Evolutionary conservation across 2,329 filamentous ascomycete species (phyloP).

Genomic region (Fonsecaea nubica): DNA sequence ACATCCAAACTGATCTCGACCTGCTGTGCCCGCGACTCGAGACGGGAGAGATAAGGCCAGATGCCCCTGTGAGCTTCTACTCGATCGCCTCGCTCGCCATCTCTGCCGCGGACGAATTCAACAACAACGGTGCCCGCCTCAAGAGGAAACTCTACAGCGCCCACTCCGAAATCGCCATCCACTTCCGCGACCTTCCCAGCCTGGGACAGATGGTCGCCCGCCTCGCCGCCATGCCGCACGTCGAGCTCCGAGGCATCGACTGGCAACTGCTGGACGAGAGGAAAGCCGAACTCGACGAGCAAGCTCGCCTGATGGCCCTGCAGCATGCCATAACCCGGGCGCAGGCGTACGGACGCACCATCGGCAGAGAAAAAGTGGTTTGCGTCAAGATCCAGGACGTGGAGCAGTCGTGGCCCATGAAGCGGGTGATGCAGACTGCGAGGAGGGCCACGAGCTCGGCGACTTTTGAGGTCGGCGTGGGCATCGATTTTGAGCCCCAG

Average conservation of each 20-base stretch:
- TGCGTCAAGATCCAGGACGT: conserved; percentile 29
- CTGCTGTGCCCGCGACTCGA: conserved; percentile 2
- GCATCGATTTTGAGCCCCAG: conserved; percentile 31
- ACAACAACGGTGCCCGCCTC: conserved; percentile 27
- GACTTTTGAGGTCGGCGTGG: conserved; percentile 20
- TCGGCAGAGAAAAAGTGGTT: conserved; percentile 32
- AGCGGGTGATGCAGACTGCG: conserved; percentile 19
- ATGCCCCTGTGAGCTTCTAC: conserved; percentile 37
- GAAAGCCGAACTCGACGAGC: conserved; percentile 32
- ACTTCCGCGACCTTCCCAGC: conserved; percentile 41
- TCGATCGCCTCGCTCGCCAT: conserved; percentile 30
- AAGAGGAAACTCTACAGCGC: conserved; percentile 36
- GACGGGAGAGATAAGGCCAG: conserved; percentile 25
- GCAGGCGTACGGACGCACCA: conserved; percentile 37
- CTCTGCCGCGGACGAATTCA: conserved; percentile 30
- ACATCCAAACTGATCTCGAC: conserved; percentile 21
- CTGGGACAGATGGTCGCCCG: conserved; percentile 37
- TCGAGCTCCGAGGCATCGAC: conserved; percentile 39
- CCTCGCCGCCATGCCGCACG: conserved; percentile 35
- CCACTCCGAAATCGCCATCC: conserved; percentile 34
- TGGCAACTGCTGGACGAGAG: conserved; percentile 42
- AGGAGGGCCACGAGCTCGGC: neutral
- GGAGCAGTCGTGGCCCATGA: conserved; percentile 2
- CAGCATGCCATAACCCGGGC: conserved; percentile 41
- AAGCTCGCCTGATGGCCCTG: conserved; percentile 40